Evolutionary conservation across 78 protist genomes (phyloP).

Genomic region (Guillardia theta): DNA sequence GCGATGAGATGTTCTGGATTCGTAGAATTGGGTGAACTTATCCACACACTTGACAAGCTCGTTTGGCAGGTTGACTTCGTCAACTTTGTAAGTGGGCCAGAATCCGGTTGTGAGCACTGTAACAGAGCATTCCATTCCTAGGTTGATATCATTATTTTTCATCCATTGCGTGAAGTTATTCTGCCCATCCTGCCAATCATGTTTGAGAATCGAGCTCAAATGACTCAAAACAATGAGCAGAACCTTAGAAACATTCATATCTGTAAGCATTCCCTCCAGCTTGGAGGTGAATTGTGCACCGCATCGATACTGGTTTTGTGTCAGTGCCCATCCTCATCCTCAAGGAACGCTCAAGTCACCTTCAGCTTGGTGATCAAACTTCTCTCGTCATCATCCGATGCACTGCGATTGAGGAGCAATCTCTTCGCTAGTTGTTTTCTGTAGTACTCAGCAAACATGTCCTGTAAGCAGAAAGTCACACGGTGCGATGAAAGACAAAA

Average conservation of each 20-base stretch:
- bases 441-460: conserved; percentile 63
- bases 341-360: background rate
- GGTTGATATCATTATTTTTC: background rate
- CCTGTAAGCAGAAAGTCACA: no score
- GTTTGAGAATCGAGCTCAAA: background rate
- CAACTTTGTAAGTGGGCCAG: conserved; percentile 61
- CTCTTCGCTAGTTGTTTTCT: conserved; percentile 62
- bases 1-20: conserved; percentile 33
- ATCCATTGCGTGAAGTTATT: background rate
- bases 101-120: conserved; percentile 54
- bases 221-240: background rate
- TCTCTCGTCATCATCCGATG: conserved; percentile 56
- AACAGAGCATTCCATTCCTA: conserved; percentile 40
- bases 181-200: no score
- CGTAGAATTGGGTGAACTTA: conserved; percentile 39
- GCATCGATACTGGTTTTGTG: background rate
- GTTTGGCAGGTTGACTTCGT: conserved; percentile 5
- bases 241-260: conserved; percentile 54
- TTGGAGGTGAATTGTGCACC: conserved; percentile 62
- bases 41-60: conserved; percentile 7
- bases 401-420: conserved; percentile 40
- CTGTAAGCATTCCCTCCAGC: conserved; percentile 65
- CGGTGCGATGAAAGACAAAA: background rate
- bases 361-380: conserved; percentile 56
- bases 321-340: background rate